Percentiles rank a stretch among this genome's conserved stretches.
Conservation (phyloP, 257 asterid species). For the Fraxinus excelsior region DNA sequence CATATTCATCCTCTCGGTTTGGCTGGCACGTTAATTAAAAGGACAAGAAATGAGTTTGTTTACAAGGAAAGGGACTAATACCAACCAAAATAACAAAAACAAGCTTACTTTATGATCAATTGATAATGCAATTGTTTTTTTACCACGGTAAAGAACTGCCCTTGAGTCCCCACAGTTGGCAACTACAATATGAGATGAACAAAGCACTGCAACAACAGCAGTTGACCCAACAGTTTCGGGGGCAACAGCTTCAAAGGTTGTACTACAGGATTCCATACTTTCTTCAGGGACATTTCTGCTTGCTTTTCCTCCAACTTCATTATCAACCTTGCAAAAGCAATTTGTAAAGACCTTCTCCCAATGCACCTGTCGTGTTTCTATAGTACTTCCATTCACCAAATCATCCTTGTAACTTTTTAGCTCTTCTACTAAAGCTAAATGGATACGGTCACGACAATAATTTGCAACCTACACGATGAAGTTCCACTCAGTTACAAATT, state of each 20-base stretch:
- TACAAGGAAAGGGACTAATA: background rate
- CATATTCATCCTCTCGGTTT: constrained; percentile 75
- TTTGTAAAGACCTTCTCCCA: background rate
- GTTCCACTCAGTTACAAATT: constrained; percentile 12
- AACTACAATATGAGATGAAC: background rate
- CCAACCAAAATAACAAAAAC: background rate
- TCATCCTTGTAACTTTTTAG: background rate
- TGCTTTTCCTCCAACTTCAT: background rate
- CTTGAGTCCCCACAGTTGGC: background rate
- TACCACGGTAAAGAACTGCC: background rate
- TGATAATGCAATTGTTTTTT: background rate
- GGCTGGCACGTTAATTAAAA: constrained; percentile 46
- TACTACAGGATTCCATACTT: no score
- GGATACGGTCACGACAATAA: background rate
- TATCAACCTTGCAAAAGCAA: background rate
- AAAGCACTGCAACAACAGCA: background rate
- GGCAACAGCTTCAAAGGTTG: background rate
- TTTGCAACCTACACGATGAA: constrained; percentile 52
- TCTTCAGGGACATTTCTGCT: no score
- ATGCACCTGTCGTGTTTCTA: background rate
- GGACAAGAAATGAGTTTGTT: background rate
- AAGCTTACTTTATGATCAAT: background rate
- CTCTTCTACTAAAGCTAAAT: background rate
- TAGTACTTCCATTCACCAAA: background rate
- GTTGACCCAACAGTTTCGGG: background rate